Evolutionary conservation across 257 asterid genomes (phyloP).

Genomic region (Przewalskia tangutica): DNA sequence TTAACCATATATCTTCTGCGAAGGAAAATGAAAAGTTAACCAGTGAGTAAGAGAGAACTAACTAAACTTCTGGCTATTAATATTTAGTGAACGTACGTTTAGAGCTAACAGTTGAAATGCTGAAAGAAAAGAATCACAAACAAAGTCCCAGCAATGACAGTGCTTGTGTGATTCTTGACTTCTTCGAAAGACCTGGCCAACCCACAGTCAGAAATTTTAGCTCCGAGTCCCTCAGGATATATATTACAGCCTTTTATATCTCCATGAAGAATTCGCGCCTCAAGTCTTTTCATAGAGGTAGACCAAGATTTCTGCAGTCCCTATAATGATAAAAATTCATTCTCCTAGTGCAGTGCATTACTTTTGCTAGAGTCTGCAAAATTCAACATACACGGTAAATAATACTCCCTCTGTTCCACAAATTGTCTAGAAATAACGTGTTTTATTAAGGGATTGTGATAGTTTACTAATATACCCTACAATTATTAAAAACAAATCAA

Average conservation of each 20-base stretch:
- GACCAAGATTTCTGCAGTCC: conserved; percentile 60
- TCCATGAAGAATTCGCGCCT: conserved; percentile 48
- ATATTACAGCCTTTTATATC: conserved; percentile 74
- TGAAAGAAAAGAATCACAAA: conserved; percentile 18
- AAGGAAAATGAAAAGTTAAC: conserved; percentile 1
- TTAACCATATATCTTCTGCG: conserved; percentile 22
- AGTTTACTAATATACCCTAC: no score
- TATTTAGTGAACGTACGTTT: background rate
- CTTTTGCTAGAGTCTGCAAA: conserved; percentile 44
- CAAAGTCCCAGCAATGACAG: conserved; percentile 73
- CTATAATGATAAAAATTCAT: conserved; percentile 49
- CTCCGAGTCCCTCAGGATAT: conserved; percentile 50
- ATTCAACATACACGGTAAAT: background rate
- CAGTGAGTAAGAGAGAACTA: no score
- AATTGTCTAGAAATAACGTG: no score
- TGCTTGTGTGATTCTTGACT: conserved; percentile 62
- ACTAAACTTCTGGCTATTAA: background rate
- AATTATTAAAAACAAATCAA: no score
- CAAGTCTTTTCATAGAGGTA: conserved; percentile 60
- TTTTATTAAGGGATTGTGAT: no score
- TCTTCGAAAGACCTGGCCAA: conserved; percentile 64
- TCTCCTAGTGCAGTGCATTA: conserved; percentile 54
- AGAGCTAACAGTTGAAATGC: background rate
- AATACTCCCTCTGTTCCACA: no score
- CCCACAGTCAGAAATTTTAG: conserved; percentile 74